phyloP scores from a whole-genome alignment of 2,329 filamentous ascomycete species.

The Cordyceps cateniannulata region DNA sequence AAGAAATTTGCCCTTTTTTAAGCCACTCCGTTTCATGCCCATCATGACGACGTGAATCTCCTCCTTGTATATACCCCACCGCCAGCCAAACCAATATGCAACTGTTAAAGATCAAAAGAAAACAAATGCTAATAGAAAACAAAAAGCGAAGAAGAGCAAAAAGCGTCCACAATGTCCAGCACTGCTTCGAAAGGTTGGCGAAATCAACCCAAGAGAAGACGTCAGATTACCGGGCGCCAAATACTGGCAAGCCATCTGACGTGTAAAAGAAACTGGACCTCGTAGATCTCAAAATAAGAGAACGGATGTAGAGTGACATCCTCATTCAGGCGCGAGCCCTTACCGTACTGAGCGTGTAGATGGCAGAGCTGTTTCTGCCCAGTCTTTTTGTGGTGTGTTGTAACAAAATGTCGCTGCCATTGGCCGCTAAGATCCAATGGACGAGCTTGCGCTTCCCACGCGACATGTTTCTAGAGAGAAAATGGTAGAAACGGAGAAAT shows the following conservation, averaged over 20 bases:
- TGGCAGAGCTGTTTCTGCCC: not conserved
- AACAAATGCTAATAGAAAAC: not conserved
- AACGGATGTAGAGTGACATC: not conserved
- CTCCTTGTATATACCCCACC: not conserved
- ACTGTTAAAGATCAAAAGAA: not conserved
- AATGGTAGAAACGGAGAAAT: not conserved
- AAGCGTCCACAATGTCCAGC: constrained; percentile 6
- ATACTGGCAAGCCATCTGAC: not conserved
- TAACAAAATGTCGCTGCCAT: constrained; percentile 4
- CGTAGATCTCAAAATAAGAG: not conserved
- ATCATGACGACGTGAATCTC: constrained; percentile 1
- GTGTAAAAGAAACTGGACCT: not conserved
- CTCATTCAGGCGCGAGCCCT: constrained; percentile 10
- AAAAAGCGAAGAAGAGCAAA: not conserved
- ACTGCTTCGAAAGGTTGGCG: constrained; percentile 5
- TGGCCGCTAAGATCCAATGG: not conserved
- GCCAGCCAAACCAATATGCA: not conserved
- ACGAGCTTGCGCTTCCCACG: constrained; percentile 4
- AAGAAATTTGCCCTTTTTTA: not conserved
- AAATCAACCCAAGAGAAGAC: not conserved
- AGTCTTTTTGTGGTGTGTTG: not conserved
- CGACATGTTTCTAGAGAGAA: not conserved
- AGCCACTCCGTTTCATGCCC: not conserved
- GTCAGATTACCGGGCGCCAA: not conserved
- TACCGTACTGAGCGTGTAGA: not conserved